Conservation (phyloP, 2,329 filamentous ascomycete species). For the Xylariaceae sp. region DNA sequence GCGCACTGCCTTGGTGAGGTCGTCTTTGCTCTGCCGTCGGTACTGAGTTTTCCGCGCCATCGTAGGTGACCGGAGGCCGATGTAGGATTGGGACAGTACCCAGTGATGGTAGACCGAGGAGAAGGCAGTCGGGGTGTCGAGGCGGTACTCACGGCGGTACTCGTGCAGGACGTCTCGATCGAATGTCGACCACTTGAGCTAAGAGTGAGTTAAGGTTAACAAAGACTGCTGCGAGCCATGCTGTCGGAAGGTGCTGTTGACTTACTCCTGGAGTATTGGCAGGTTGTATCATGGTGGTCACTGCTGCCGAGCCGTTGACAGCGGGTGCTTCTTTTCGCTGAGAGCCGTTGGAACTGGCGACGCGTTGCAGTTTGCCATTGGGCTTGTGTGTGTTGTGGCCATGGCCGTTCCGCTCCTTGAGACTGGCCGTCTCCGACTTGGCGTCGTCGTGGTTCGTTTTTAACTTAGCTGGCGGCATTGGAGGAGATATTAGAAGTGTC, state of each 20-base stretch:
- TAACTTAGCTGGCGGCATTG: conserved; percentile 30
- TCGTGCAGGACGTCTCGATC: conserved; percentile 65
- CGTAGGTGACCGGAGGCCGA: conserved; percentile 70
- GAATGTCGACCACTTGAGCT: conserved; percentile 66
- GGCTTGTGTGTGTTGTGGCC: conserved; percentile 33
- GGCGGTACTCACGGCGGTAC: conserved; percentile 70
- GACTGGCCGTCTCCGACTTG: conserved; percentile 33
- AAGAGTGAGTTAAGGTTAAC: conserved; percentile 10
- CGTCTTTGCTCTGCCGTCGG: conserved; percentile 66
- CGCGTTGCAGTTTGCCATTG: conserved; percentile 53
- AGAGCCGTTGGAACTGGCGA: conserved; percentile 48
- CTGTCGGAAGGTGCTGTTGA: conserved; percentile 3
- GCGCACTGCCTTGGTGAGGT: conserved; percentile 66
- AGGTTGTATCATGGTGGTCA: conserved; percentile 22
- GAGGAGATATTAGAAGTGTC: background rate
- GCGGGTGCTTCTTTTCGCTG: conserved; percentile 42
- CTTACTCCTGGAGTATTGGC: conserved; percentile 26
- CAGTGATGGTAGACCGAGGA: conserved; percentile 58
- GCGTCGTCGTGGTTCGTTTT: conserved; percentile 32
- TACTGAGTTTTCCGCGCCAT: conserved; percentile 65
- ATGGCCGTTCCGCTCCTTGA: conserved; percentile 31
- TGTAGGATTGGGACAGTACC: conserved; percentile 57
- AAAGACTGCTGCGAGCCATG: conserved; percentile 11
- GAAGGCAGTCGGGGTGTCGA: conserved; percentile 69
- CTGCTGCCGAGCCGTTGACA: conserved; percentile 24